Conservation (phyloP, 768 basidiomycete genomes). For the Mycena amicta region DNA sequence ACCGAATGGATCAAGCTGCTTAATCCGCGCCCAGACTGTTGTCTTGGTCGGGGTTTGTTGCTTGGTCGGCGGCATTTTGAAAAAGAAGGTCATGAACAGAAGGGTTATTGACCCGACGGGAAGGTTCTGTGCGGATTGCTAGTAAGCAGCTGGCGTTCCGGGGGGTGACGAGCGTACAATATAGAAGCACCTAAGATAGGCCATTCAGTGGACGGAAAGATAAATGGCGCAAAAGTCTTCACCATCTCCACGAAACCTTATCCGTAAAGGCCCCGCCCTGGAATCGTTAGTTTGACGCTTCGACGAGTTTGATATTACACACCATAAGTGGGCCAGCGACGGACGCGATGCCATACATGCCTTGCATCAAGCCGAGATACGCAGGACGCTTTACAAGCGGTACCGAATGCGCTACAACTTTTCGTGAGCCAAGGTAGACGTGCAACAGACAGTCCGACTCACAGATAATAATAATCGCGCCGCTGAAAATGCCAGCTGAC, state of each 20-base stretch:
- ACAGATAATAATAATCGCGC: conserved; percentile 26
- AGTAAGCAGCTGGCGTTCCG: not conserved
- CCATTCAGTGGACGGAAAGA: not conserved
- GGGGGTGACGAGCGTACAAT: not conserved
- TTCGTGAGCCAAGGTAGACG: not conserved
- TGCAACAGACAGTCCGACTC: not conserved
- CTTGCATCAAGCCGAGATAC: conserved; percentile 34
- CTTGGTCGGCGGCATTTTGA: conserved; percentile 14
- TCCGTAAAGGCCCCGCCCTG: conserved; percentile 32
- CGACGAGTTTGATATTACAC: not conserved
- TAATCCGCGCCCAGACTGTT: conserved; percentile 2
- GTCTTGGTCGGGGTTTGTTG: not conserved
- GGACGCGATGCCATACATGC: conserved; percentile 3
- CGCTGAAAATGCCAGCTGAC: conserved; percentile 29
- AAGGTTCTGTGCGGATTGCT: conserved; percentile 19
- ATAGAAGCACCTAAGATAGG: conserved; percentile 30
- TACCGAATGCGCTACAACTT: conserved; percentile 23
- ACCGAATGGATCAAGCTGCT: conserved; percentile 16
- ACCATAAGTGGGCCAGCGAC: not conserved
- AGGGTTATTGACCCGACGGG: conserved; percentile 10
- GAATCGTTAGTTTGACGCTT: conserved; percentile 1
- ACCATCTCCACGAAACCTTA: conserved; percentile 40
- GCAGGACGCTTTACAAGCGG: conserved; percentile 30
- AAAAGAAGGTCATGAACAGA: conserved; percentile 14
- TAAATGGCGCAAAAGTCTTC: not conserved